Conservation (phyloP, 164 flowering plant genomes). For the Buxus sempervirens region DNA sequence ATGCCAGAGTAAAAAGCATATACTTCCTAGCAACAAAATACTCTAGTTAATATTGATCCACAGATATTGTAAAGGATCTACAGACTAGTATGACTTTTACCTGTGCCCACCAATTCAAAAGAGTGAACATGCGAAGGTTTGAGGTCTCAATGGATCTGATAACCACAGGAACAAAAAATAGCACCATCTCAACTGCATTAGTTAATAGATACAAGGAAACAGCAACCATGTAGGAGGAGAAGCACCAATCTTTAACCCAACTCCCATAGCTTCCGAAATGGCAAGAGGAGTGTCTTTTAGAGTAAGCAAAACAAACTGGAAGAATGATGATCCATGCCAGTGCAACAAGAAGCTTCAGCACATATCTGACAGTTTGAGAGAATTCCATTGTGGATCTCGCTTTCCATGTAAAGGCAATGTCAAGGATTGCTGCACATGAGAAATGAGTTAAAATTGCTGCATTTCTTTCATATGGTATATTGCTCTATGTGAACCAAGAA, state of each 20-base stretch:
- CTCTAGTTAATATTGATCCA: neutral
- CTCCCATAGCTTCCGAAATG: constrained; percentile 37
- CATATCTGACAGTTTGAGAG: constrained; percentile 38
- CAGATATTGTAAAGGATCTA: neutral
- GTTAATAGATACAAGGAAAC: constrained; percentile 59
- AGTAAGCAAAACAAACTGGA: constrained; percentile 60
- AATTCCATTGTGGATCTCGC: constrained; percentile 61
- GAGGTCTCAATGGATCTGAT: constrained; percentile 81
- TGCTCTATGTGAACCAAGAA: neutral
- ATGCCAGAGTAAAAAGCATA: neutral
- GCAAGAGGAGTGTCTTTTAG: constrained; percentile 65
- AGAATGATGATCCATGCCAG: constrained; percentile 80
- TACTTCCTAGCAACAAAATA: neutral
- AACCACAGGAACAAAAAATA: constrained; percentile 84
- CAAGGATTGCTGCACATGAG: constrained; percentile 67
- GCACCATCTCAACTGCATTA: constrained; percentile 75
- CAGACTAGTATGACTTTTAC: constrained; percentile 26
- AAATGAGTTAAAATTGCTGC: constrained; percentile 6
- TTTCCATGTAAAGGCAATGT: constrained; percentile 86
- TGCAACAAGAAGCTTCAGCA: constrained; percentile 60
- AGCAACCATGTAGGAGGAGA: constrained; percentile 80
- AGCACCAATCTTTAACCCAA: constrained; percentile 73
- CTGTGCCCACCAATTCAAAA: constrained; percentile 86
- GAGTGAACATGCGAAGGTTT: constrained; percentile 38
- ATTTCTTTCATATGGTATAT: neutral